These are phyloP conservation scores for Piloderma croceum DNA, from an alignment of 768 basidiomycete species.

Conservation along the genomic window DNA sequence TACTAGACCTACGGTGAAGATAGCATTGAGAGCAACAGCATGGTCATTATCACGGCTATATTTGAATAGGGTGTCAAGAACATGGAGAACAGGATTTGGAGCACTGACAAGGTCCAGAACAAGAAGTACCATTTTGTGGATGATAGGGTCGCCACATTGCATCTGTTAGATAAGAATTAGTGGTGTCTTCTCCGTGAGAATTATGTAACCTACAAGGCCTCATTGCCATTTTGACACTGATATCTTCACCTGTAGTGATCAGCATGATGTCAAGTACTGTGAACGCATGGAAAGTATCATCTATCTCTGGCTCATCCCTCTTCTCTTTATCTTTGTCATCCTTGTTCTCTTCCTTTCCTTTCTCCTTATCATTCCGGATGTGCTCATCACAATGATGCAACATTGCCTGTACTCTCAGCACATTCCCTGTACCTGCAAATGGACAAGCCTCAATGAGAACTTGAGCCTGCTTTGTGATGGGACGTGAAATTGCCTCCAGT, in stretches of 20 bases:
- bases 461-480: slow-evolving; percentile 84
- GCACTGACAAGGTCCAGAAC: slow-evolving; percentile 92
- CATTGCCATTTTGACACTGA: slow-evolving; percentile 96
- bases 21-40: slow-evolving; percentile 92
- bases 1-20: slow-evolving; percentile 97
- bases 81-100: slow-evolving; percentile 90
- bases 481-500: slow-evolving; percentile 88
- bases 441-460: slow-evolving; percentile 92
- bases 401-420: slow-evolving; percentile 87
- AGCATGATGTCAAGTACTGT: slow-evolving; percentile 91
- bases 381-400: slow-evolving; percentile 94
- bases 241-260: slow-evolving; percentile 97
- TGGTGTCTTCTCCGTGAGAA: background rate
- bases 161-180: slow-evolving; percentile 67
- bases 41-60: slow-evolving; percentile 99
- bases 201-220: slow-evolving; percentile 58
- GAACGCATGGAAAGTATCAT: slow-evolving; percentile 86
- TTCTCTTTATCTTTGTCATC: slow-evolving; percentile 57
- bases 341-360: slow-evolving; percentile 42
- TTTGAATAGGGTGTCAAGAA: slow-evolving; percentile 95
- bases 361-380: slow-evolving; percentile 52
- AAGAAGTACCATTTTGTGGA: slow-evolving; percentile 88
- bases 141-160: slow-evolving; percentile 94
- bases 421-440: slow-evolving; percentile 93
- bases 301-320: no score